Evolutionary conservation across 768 basidiomycete genomes (phyloP).

Genomic region (Tremella yokohamensis): DNA sequence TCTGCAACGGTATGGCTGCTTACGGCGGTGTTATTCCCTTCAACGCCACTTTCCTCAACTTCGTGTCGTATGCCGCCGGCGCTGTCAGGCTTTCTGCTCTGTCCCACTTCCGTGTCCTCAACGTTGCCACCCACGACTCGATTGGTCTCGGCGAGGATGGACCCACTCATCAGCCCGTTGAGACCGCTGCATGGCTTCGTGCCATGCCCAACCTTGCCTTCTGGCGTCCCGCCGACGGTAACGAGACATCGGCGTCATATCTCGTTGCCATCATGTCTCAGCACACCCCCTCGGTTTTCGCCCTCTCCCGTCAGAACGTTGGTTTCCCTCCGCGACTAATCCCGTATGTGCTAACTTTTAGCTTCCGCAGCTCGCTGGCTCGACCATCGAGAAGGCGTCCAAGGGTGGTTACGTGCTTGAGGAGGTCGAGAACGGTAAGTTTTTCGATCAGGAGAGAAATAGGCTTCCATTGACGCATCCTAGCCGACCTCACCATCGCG

Average conservation of each 20-base stretch:
- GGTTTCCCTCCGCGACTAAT: conserved; percentile 51
- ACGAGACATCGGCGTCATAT: conserved; percentile 94
- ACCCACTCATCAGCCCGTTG: conserved; percentile 92
- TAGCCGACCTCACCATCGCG: conserved; percentile 82
- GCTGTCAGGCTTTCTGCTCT: conserved; percentile 61
- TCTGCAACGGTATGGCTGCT: conserved; percentile 82
- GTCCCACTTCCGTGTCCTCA: conserved; percentile 1
- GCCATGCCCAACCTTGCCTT: conserved; percentile 87
- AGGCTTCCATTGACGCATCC: conserved; percentile 1
- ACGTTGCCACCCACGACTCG: conserved; percentile 52
- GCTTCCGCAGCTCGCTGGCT: conserved; percentile 85
- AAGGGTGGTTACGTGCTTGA: conserved; percentile 87
- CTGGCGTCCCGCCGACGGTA: conserved; percentile 81
- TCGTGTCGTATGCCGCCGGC: conserved; percentile 88
- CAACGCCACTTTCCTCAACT: conserved; percentile 90
- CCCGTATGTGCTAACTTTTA: conserved; percentile 60
- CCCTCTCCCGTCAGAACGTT: conserved; percentile 46
- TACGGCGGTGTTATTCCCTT: conserved; percentile 91
- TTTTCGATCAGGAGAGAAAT: not conserved
- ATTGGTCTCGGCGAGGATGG: conserved; percentile 82
- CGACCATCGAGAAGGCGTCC: conserved; percentile 74
- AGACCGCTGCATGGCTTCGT: conserved; percentile 80
- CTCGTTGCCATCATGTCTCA: conserved; percentile 69
- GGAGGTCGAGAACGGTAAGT: conserved; percentile 60
- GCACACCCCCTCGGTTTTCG: conserved; percentile 65